A percentile compares a stretch with the other conserved stretches of the same genome.
phyloP scores from a whole-genome alignment of 768 basidiomycete species.

The Collybiopsis luxurians region DNA sequence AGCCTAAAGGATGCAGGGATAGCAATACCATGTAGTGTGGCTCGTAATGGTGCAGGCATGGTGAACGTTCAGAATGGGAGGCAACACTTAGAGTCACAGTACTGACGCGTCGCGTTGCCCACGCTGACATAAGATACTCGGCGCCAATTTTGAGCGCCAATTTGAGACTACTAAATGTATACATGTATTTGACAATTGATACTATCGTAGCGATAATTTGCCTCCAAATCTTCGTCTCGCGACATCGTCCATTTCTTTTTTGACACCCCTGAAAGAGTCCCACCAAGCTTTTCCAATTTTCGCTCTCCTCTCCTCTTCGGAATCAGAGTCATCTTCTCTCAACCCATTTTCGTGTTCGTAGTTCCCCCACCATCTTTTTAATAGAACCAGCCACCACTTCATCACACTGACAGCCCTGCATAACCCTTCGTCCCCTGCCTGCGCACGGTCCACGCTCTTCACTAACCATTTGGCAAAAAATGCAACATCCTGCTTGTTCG shows the following conservation, averaged over 20 bases:
- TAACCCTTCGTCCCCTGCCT: slow-evolving; percentile 57
- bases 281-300: slow-evolving; percentile 76
- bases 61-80: neutral
- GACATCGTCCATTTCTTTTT: slow-evolving; percentile 61
- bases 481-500: slow-evolving; percentile 71
- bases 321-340: slow-evolving; percentile 34
- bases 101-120: slow-evolving; percentile 5
- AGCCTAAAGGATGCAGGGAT: neutral
- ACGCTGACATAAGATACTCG: no score
- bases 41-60: slow-evolving; percentile 2
- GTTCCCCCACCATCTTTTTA: slow-evolving; percentile 61
- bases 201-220: slow-evolving; percentile 55
- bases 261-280: slow-evolving; percentile 71
- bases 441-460: slow-evolving; percentile 56
- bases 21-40: neutral
- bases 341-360: slow-evolving; percentile 47
- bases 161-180: no score
- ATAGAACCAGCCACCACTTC: slow-evolving; percentile 79
- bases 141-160: no score
- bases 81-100: no score
- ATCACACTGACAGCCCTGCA: slow-evolving; percentile 69
- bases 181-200: no score
- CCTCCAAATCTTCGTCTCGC: slow-evolving; percentile 74
- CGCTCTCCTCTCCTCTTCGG: slow-evolving; percentile 29
- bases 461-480: slow-evolving; percentile 73